phyloP scores from a whole-genome alignment of 495 filamentous ascomycete genomes.

The Tetracladium marchalianum region DNA sequence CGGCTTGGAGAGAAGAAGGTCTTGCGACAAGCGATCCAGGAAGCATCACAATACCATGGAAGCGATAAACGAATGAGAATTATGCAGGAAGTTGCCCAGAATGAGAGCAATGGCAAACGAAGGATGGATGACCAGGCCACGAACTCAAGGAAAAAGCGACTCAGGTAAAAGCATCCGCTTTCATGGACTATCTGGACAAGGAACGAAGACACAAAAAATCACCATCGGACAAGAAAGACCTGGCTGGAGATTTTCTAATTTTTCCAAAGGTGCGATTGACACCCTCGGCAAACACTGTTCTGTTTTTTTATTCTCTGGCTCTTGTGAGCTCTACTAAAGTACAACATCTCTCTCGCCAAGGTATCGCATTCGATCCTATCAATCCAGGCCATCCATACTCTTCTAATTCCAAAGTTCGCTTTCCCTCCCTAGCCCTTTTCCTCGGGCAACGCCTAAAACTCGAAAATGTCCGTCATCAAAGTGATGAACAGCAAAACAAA shows the following conservation, averaged over 20 bases:
- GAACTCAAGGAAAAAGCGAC: constrained; percentile 20
- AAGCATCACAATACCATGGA: constrained; percentile 13
- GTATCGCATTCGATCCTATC: too few relatives aligned
- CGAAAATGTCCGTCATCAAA: constrained; percentile 1
- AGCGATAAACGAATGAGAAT: constrained; percentile 23
- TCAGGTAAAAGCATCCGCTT: constrained; percentile 20
- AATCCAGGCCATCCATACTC: constrained; percentile 25
- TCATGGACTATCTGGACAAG: constrained; percentile 18
- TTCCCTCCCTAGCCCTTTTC: constrained; percentile 6
- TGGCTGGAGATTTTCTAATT: constrained; percentile 24
- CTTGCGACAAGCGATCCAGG: constrained; percentile 36
- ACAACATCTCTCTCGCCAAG: constrained; percentile 29
- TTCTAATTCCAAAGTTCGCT: constrained; percentile 22
- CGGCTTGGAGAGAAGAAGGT: constrained; percentile 74
- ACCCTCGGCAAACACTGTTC: constrained; percentile 7
- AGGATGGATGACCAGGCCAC: constrained; percentile 15
- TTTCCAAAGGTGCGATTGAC: background rate
- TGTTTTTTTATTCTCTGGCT: constrained; percentile 21
- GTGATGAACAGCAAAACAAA: constrained; percentile 6
- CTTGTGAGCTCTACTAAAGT: constrained; percentile 21
- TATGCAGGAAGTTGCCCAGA: constrained; percentile 3
- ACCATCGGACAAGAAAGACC: constrained; percentile 25
- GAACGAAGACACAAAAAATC: constrained; percentile 18
- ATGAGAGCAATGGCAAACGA: constrained; percentile 31
- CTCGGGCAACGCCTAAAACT: constrained; percentile 15